Conservation (phyloP, 805 yeast genomes). For the Brettanomyces anomalus region DNA sequence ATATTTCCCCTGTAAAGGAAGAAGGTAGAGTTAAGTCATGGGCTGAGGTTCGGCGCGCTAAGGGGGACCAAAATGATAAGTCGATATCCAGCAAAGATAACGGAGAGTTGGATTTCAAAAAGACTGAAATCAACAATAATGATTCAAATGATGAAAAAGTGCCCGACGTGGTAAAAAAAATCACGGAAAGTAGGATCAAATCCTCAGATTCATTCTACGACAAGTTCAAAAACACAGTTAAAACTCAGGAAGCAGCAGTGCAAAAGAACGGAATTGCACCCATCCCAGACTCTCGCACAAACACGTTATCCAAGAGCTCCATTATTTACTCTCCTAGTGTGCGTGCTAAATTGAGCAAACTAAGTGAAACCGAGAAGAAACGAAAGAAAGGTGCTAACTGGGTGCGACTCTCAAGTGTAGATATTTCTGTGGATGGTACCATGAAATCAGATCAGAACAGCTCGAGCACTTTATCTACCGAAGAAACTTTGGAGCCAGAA, state of each 20-base stretch:
- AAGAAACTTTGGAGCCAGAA: no score
- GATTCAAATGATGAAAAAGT: background rate
- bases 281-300: slow-evolving; percentile 10
- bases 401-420: slow-evolving; percentile 1
- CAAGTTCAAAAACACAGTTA: slow-evolving; percentile 8
- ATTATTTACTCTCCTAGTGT: slow-evolving; percentile 17
- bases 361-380: background rate
- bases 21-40: background rate
- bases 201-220: slow-evolving; percentile 11
- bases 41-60: background rate
- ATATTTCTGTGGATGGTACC: no score
- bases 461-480: no score
- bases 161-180: background rate
- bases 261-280: slow-evolving; percentile 15
- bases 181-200: background rate
- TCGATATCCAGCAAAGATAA: background rate
- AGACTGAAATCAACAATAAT: background rate
- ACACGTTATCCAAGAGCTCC: slow-evolving; percentile 3
- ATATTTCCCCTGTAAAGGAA: background rate
- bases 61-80: background rate
- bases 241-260: slow-evolving; percentile 14
- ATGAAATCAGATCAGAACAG: background rate
- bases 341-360: slow-evolving; percentile 9
- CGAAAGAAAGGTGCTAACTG: slow-evolving; percentile 3
- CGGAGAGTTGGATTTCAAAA: background rate